Conservation (phyloP, 495 filamentous ascomycete species). For the Penicillium turbatum region DNA sequence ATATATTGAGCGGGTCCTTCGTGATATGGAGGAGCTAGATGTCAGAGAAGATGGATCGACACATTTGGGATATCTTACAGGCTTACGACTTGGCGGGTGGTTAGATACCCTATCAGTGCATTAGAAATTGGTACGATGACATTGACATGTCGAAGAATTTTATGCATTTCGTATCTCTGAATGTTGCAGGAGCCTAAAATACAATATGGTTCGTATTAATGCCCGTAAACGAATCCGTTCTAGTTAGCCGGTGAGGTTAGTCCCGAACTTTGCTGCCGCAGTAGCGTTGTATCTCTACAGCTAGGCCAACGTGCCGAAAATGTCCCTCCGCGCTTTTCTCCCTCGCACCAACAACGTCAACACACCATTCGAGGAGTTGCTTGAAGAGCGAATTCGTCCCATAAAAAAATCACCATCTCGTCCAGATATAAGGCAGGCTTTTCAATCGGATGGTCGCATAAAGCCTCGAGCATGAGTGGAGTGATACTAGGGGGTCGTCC, state of each 20-base stretch:
- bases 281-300: background rate
- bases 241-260: no score
- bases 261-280: background rate
- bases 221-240: background rate
- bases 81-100: slow-evolving; percentile 22
- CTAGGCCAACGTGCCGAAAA: background rate
- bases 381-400: slow-evolving; percentile 5
- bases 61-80: slow-evolving; percentile 18
- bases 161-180: slow-evolving; percentile 8
- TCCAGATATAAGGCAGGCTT: slow-evolving; percentile 1
- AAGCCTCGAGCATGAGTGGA: slow-evolving; percentile 21
- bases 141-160: slow-evolving; percentile 7
- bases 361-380: background rate
- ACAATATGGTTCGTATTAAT: slow-evolving; percentile 2
- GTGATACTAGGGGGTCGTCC: slow-evolving; percentile 21
- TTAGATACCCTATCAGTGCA: slow-evolving; percentile 10
- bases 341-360: background rate
- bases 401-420: background rate
- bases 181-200: slow-evolving; percentile 1
- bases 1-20: slow-evolving; percentile 33
- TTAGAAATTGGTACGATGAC: slow-evolving; percentile 3
- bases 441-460: background rate
- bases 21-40: slow-evolving; percentile 26
- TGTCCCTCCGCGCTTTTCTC: background rate
- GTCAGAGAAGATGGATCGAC: slow-evolving; percentile 31